Percentiles rank a stretch among this genome's conserved stretches.
Evolutionary conservation across 768 basidiomycete genomes (phyloP).

Genomic region (Suillus sp.): DNA sequence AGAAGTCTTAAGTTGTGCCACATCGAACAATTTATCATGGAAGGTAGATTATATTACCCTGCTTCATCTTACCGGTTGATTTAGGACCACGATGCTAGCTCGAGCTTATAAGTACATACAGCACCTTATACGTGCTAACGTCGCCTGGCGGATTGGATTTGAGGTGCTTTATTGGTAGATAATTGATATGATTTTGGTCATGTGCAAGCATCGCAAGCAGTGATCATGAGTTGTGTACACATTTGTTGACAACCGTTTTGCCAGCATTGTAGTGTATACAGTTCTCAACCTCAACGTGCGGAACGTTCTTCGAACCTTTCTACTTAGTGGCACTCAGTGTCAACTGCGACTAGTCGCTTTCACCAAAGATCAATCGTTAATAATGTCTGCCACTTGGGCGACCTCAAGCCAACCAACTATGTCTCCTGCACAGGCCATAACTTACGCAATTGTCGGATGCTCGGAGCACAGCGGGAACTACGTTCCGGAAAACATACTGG

Average conservation of each 20-base stretch:
- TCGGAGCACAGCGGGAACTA: slow-evolving; percentile 76
- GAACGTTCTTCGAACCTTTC: background rate
- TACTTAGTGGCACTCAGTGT: background rate
- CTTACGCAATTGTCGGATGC: slow-evolving; percentile 58
- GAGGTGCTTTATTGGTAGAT: background rate
- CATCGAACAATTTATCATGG: background rate
- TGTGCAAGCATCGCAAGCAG: slow-evolving; percentile 7
- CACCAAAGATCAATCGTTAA: background rate
- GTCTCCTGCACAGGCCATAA: slow-evolving; percentile 27
- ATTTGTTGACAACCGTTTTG: background rate
- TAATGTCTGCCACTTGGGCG: slow-evolving; percentile 8
- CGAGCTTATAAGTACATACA: background rate
- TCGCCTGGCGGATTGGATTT: background rate
- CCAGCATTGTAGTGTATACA: too few relatives aligned
- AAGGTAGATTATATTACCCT: slow-evolving; percentile 2
- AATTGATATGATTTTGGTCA: background rate
- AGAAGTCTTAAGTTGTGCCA: slow-evolving; percentile 12
- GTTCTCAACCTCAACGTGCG: background rate
- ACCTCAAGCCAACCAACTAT: slow-evolving; percentile 11
- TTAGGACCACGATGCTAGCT: background rate
- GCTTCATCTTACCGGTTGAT: background rate
- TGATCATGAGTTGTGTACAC: background rate
- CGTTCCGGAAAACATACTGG: slow-evolving; percentile 66
- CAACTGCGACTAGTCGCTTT: background rate
- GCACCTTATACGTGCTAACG: background rate